Base-by-base conservation (phyloP, 23 red algal genomes). In the Agarophyton chilense region DNA sequence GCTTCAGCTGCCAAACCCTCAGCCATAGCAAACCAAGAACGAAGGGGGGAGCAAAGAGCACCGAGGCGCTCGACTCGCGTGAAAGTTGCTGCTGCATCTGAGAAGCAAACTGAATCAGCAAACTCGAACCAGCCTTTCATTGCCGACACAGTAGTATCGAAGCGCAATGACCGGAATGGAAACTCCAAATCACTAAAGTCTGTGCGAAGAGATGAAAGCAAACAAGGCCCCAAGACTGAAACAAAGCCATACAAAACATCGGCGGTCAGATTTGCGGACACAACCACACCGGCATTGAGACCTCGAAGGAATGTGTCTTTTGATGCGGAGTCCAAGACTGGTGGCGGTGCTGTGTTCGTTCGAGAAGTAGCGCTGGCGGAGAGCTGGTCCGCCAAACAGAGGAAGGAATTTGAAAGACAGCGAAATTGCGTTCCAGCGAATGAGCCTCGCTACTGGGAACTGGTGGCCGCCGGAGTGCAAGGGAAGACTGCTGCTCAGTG, bases 401-500 rank as follows among this genome's bases (percentile, higher is more conserved):
- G 67, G 50, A 53, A 77, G 36, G 71, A 89, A 2, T 89, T 77
- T 52, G 85, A 89, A 57, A 60, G 0, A 21, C 51, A 77, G 54
- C 67, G 85, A 46, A 79, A 78, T 34, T 13, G 44, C 0, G 85
- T 89, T 43, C 61, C 85, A 26, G 85, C 85, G 13, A 72, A 79
- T 57, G 73, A 45, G 14, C 41, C 53, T 19, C 22, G 50, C 14
- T 89, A 89, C 54, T 89, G 85, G 85, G 85, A 89, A 26, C 14
- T 14, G 12, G 34, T 89, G 9, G 85, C 85, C 12, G 72, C 32
- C 11, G 70, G 85, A 39, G 68, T 89, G n/a, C 12, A 50, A 26
- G 85, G 85, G 34, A 89, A 89, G 54, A 78, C 33, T 78, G 85
- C 44, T 19, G 73, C 52, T 58, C 63, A 89, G 32, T 89, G 85